Evolutionary conservation across 768 basidiomycete species (phyloP).

Genomic region (Arthromyces matolae): DNA sequence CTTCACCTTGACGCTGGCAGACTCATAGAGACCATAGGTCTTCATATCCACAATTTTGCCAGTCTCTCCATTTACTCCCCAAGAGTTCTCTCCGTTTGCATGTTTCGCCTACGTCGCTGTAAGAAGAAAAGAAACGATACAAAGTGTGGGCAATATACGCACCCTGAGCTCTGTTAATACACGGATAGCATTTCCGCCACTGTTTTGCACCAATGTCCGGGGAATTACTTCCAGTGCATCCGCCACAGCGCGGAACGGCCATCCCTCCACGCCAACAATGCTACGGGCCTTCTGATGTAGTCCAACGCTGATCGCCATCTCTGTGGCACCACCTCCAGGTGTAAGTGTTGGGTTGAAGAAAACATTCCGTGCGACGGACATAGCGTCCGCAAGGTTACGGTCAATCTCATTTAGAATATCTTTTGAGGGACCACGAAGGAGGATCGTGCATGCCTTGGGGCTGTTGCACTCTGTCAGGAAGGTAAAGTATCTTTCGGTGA

Average conservation of each 20-base stretch:
- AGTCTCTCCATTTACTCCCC: conserved; percentile 94
- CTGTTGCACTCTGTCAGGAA: conserved; percentile 89
- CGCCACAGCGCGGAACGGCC: conserved; percentile 88
- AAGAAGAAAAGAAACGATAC: too few relatives aligned
- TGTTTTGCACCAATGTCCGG: conserved; percentile 90
- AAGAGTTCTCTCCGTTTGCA: conserved; percentile 83
- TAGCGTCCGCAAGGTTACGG: conserved; percentile 95
- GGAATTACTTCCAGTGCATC: conserved; percentile 99
- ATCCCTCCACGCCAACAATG: conserved; percentile 85
- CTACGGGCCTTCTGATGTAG: conserved; percentile 75
- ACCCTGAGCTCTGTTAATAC: conserved; percentile 91
- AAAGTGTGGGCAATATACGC: too few relatives aligned
- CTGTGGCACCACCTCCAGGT: conserved; percentile 95
- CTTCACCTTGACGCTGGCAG: conserved; percentile 86
- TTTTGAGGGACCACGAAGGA: conserved; percentile 96
- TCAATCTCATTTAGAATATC: conserved; percentile 98
- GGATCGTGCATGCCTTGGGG: conserved; percentile 97
- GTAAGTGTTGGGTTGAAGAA: conserved; percentile 94
- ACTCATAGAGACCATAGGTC: conserved; percentile 88
- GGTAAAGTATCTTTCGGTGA: conserved; percentile 73
- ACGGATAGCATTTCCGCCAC: conserved; percentile 91
- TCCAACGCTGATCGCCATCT: conserved; percentile 95
- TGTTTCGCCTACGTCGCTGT: conserved; percentile 97
- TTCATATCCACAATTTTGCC: conserved; percentile 98
- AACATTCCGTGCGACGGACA: conserved; percentile 95